Conservation (phyloP, 306 rosid genomes). For the Gillenia trifoliata region DNA sequence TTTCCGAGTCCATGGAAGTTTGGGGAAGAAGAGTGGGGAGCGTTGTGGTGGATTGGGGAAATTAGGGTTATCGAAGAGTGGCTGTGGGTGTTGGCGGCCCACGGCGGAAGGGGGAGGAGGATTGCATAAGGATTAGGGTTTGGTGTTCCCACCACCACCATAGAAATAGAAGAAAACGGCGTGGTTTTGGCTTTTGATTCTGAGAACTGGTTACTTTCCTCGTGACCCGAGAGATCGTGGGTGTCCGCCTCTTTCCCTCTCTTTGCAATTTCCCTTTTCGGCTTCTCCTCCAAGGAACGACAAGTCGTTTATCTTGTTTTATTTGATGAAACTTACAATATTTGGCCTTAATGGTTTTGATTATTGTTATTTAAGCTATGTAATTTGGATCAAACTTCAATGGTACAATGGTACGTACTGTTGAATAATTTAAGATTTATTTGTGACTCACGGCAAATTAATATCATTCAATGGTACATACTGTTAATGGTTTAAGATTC, state of each 20-base stretch:
- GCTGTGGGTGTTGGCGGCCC: not conserved
- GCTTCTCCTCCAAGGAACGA: not conserved
- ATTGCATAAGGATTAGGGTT: constrained; percentile 12
- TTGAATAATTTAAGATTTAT: too few relatives aligned
- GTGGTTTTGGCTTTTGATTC: constrained; percentile 4
- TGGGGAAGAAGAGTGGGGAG: not conserved
- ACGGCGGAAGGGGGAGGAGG: constrained; percentile 15
- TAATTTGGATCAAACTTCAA: too few relatives aligned
- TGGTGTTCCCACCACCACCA: not conserved
- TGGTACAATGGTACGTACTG: too few relatives aligned
- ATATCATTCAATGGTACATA: too few relatives aligned
- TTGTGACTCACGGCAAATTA: too few relatives aligned
- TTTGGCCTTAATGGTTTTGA: too few relatives aligned
- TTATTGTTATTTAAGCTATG: too few relatives aligned
- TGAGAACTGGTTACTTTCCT: not conserved
- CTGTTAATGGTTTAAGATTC: too few relatives aligned
- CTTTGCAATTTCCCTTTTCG: not conserved
- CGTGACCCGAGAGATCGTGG: constrained; percentile 4
- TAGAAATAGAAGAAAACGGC: not conserved
- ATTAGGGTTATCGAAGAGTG: not conserved
- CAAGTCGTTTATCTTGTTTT: not conserved
- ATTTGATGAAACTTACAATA: too few relatives aligned
- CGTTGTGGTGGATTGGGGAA: not conserved
- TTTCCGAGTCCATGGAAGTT: constrained; percentile 39
- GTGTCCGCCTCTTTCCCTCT: not conserved